phyloP scores from a whole-genome alignment of 2,329 filamentous ascomycete genomes.

The Phoma sp. region DNA sequence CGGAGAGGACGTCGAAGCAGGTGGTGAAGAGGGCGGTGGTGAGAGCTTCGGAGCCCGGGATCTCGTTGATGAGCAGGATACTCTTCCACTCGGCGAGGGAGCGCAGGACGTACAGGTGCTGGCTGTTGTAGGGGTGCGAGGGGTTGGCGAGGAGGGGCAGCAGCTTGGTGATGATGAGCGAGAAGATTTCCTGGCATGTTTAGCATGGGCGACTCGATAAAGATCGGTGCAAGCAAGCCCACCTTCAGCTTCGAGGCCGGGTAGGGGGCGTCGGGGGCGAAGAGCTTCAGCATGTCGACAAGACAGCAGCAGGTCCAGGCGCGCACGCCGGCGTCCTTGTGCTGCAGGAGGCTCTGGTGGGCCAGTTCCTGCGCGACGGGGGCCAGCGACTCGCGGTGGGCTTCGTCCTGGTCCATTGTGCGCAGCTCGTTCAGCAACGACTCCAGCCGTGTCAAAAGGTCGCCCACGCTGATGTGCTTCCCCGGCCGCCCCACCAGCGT shows the following conservation, averaged over 20 bases:
- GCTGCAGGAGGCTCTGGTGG: conserved; percentile 78
- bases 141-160: conserved; percentile 86
- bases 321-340: conserved; percentile 93
- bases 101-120: conserved; percentile 88
- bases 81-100: conserved; percentile 94
- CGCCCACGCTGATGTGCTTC: conserved; percentile 82
- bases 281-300: conserved; percentile 90
- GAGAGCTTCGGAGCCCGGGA: conserved; percentile 80
- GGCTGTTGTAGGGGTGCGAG: conserved; percentile 86
- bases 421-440: conserved; percentile 81
- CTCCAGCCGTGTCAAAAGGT: conserved; percentile 82
- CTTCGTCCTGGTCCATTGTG: conserved; percentile 85
- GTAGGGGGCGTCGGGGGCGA: conserved; percentile 94
- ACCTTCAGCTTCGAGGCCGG: conserved; percentile 90
- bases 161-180: conserved; percentile 81
- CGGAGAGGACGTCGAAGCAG: conserved; percentile 91
- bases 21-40: conserved; percentile 77
- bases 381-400: conserved; percentile 80
- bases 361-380: conserved; percentile 86
- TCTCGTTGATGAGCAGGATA: conserved; percentile 87
- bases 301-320: conserved; percentile 88
- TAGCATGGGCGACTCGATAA: not conserved
- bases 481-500: conserved; percentile 90
- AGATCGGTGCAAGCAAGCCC: conserved; percentile 10
- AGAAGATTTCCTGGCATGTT: conserved; percentile 82